phyloP scores from a whole-genome alignment of 2,329 filamentous ascomycete species.

The Penicillium brasilianum region DNA sequence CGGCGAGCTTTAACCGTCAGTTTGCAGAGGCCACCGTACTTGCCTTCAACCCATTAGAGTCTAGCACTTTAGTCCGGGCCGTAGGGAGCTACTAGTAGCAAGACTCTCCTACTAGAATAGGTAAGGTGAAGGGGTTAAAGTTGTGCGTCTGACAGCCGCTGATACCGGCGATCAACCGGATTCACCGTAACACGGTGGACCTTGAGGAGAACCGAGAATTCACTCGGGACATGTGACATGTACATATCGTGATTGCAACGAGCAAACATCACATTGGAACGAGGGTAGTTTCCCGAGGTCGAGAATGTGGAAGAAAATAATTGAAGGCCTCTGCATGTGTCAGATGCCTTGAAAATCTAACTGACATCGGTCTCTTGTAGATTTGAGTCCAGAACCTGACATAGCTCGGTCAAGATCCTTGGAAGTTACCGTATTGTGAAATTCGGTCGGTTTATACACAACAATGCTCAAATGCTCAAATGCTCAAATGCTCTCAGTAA shows the following conservation, averaged over 20 bases:
- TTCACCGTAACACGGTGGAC: not conserved
- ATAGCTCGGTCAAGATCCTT: not conserved
- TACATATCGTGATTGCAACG: not conserved
- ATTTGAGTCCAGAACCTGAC: too few species aligned
- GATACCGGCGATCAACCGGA: not conserved
- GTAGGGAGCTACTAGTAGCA: constrained; percentile 1
- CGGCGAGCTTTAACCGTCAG: not conserved
- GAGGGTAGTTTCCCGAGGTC: not conserved
- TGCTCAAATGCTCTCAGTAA: not conserved
- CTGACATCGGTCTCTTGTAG: not conserved
- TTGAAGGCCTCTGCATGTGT: not conserved
- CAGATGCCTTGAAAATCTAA: not conserved
- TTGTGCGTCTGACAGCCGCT: constrained; percentile 6
- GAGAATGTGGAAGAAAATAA: not conserved
- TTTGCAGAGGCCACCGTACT: constrained; percentile 2
- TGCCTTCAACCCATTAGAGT: constrained; percentile 8
- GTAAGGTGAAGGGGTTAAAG: constrained; percentile 2
- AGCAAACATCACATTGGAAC: not conserved
- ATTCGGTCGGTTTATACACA: too few species aligned
- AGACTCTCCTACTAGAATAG: constrained; percentile 6
- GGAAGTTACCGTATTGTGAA: too few species aligned
- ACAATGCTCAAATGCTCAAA: not conserved
- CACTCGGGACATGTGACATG: not conserved
- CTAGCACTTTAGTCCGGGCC: not conserved
- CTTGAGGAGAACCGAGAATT: not conserved